phyloP scores from a whole-genome alignment of 768 basidiomycete species.

The Kwoniella botswanensis region DNA sequence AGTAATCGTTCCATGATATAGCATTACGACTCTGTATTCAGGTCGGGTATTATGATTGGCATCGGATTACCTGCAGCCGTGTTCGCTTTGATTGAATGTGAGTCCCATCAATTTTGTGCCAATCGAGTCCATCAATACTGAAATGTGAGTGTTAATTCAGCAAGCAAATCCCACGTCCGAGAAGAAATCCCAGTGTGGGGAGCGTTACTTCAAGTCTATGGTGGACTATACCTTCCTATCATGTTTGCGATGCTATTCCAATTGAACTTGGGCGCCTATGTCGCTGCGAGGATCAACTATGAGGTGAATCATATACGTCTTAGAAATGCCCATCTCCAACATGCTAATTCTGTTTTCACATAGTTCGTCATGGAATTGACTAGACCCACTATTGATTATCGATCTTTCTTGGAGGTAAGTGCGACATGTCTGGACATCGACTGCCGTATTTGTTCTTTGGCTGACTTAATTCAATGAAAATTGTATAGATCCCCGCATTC shows the following conservation, averaged over 20 bases:
- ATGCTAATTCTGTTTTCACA: conserved; percentile 32
- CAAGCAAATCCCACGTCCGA: conserved; percentile 65
- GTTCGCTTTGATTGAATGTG: conserved; percentile 70
- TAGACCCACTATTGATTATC: conserved; percentile 73
- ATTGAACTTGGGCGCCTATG: conserved; percentile 81
- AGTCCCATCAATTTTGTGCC: conserved; percentile 38
- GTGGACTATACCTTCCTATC: conserved; percentile 72
- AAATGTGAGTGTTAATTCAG: conserved; percentile 57
- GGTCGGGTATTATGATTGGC: conserved; percentile 75
- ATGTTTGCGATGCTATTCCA: conserved; percentile 78
- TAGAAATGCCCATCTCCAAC: conserved; percentile 62
- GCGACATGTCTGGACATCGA: not conserved
- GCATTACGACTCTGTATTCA: conserved; percentile 63
- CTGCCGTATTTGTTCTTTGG: too few species aligned
- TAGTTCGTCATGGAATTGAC: conserved; percentile 65
- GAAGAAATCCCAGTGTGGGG: conserved; percentile 70
- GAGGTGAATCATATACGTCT: conserved; percentile 69
- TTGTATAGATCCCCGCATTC: conserved; percentile 73
- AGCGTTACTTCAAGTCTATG: conserved; percentile 78
- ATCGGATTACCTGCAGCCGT: conserved; percentile 72
- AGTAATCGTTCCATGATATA: conserved; percentile 10
- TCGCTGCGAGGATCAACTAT: conserved; percentile 79
- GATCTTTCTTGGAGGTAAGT: conserved; percentile 74
- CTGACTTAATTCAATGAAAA: not conserved
- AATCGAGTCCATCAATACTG: not conserved